phyloP scores from a whole-genome alignment of 805 yeast genomes.

The Ogataea chonburiensis region DNA sequence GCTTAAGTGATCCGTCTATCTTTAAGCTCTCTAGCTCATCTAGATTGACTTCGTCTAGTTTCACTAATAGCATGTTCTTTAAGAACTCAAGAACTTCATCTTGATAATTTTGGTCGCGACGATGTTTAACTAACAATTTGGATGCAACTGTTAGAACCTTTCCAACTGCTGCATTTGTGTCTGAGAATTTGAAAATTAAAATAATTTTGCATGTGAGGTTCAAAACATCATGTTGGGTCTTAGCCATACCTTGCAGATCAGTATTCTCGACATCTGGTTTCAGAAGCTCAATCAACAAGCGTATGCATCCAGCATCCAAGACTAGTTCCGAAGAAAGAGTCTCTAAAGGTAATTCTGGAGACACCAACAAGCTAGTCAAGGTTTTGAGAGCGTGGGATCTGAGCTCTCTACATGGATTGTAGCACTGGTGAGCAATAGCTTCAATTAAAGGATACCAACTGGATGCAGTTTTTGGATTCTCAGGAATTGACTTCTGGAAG shows the following conservation, averaged over 20 bases:
- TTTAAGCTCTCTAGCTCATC: conserved; percentile 24
- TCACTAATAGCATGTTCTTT: conserved; percentile 34
- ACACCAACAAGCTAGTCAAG: conserved; percentile 53
- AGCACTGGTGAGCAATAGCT: conserved; percentile 85
- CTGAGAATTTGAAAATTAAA: conserved; percentile 31
- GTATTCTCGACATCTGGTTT: conserved; percentile 62
- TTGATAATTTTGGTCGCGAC: conserved; percentile 25
- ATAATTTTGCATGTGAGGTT: conserved; percentile 60
- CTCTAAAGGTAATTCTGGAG: conserved; percentile 35
- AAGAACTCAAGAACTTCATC: conserved; percentile 36
- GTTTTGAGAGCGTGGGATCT: conserved; percentile 62
- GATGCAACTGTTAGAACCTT: conserved; percentile 29
- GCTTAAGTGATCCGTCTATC: conserved; percentile 27
- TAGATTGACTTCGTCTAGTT: conserved; percentile 27
- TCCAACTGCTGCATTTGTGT: conserved; percentile 26
- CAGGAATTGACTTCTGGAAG: conserved; percentile 32
- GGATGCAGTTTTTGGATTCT: conserved; percentile 32
- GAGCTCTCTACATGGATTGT: conserved; percentile 81
- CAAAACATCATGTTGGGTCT: conserved; percentile 67
- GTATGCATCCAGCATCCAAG: conserved; percentile 73
- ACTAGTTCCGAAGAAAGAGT: conserved; percentile 49
- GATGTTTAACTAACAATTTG: conserved; percentile 26
- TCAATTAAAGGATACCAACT: conserved; percentile 64
- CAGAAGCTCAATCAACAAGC: conserved; percentile 64
- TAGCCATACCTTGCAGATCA: conserved; percentile 60